phyloP scores from a whole-genome alignment of 179 eudicot species.

The Gypsophila paniculata region DNA sequence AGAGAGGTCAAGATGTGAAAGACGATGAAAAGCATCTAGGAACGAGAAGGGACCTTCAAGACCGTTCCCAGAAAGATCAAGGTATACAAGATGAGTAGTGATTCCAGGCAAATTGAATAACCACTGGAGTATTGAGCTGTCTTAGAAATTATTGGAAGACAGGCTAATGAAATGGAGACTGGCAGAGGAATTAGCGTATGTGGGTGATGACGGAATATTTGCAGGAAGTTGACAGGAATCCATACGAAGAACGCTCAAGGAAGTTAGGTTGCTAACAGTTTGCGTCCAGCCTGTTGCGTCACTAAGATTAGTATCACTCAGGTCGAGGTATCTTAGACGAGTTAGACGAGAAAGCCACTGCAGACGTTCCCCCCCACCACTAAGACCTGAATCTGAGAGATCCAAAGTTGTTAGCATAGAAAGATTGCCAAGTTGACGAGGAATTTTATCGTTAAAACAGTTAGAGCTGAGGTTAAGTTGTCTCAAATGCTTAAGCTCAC shows the following conservation, averaged over 20 bases:
- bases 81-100: constrained; percentile 1
- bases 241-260: constrained; percentile 7
- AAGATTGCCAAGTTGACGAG: constrained; percentile 22
- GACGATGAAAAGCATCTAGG: not conserved
- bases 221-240: constrained; percentile 4
- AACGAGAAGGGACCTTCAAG: not conserved
- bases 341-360: constrained; percentile 32
- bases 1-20: constrained; percentile 16
- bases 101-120: constrained; percentile 16
- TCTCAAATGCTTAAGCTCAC: constrained; percentile 25
- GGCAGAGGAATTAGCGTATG: constrained; percentile 14
- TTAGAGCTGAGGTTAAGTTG: constrained; percentile 21
- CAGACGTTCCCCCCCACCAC: constrained; percentile 6
- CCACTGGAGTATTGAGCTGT: constrained; percentile 19
- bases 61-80: constrained; percentile 9
- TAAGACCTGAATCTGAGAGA: not conserved
- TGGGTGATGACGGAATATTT: not conserved
- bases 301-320: constrained; percentile 21
- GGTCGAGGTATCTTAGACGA: constrained; percentile 15
- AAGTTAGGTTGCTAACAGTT: constrained; percentile 14
- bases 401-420: constrained; percentile 15
- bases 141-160: not conserved
- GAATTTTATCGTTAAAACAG: constrained; percentile 13
- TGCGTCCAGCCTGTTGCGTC: constrained; percentile 6
- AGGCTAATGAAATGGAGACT: not conserved